These are phyloP conservation scores for Xylaria curta DNA, from an alignment of 495 filamentous ascomycete species.

Conservation along the genomic window DNA sequence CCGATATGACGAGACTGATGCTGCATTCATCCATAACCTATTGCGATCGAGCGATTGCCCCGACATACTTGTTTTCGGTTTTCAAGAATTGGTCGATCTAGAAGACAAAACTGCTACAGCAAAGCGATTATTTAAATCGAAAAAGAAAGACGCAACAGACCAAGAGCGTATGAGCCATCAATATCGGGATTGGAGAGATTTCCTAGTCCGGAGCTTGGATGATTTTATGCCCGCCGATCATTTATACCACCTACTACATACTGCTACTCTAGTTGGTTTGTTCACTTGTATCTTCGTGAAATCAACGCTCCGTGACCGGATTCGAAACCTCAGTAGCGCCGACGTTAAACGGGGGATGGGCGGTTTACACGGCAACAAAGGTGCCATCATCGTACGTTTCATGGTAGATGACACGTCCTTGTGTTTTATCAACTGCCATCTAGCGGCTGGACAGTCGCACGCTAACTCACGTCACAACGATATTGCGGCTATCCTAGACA, in stretches of 20 bases:
- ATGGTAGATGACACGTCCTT: constrained; percentile 89
- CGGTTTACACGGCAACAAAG: constrained; percentile 94
- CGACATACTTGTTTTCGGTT: constrained; percentile 94
- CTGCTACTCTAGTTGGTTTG: constrained; percentile 86
- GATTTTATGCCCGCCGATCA: constrained; percentile 79
- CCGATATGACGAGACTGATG: constrained; percentile 68
- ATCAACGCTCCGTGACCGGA: constrained; percentile 71
- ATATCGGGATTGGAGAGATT: constrained; percentile 94
- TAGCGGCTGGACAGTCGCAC: constrained; percentile 90
- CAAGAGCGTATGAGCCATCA: constrained; percentile 97
- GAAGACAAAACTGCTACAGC: constrained; percentile 97
- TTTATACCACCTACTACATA: constrained; percentile 85
- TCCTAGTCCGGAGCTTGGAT: constrained; percentile 79
- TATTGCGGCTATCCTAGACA: constrained; percentile 86
- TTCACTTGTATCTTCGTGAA: constrained; percentile 97
- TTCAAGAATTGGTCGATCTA: constrained; percentile 95
- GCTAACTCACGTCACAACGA: constrained; percentile 93
- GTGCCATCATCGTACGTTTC: constrained; percentile 90
- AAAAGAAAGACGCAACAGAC: constrained; percentile 90
- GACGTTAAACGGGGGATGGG: constrained; percentile 96
- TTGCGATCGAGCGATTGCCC: constrained; percentile 74
- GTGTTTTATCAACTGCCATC: constrained; percentile 97
- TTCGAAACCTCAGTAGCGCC: constrained; percentile 75
- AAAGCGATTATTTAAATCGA: constrained; percentile 78
- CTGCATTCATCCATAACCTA: constrained; percentile 76